Evolutionary conservation across 768 basidiomycete species (phyloP), one percentile per base, ranked within the genome.

Genomic region (Coprinellus micaceus): DNA sequence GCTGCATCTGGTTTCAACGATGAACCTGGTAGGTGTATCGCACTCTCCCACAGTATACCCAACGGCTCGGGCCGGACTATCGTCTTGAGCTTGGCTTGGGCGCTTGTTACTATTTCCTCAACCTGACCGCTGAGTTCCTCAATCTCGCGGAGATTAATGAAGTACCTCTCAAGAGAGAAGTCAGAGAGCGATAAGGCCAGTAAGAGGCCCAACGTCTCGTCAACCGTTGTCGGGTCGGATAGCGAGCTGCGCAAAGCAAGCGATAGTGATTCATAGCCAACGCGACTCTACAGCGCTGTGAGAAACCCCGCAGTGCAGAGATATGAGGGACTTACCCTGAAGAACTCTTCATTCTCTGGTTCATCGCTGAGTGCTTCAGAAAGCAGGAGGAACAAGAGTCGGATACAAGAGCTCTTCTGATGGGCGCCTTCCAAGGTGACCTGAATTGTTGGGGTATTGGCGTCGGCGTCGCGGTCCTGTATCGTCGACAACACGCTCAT

Each of bases 401-500:
- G 78, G 40, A 82, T 77, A 53, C 76, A 81, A 57, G 88, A 82
- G 17, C 81, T 68, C 2, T 74, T 28, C 25, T 71, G 56, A 77
- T 73, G 25, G 61, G 60, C 36, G 74, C 61, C 24, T 69, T 39
- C 63, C 54, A 70, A 68, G 36, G 75, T 74, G 57, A 76, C 74
- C 4, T 72, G 71, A 45, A 74, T 74, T 2, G 69, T 66, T 1
- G 74, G 67, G 2, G 70, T 63, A 19, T 68, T 61, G 29, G 67
- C 60, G 30, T 33, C 17, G 24, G 13, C 17, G 22, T 15, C 67
- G n/a, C n/a, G n/a, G 61, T 25, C 47, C 52, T 78, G 68, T 0
- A 88, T 69, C 0, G 82, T 82, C 1, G 89, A 87, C 3, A 94
- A 74, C 28, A 88, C 77, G 61, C 82, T 88, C 71, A 91, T 83